phyloP scores from a whole-genome alignment of 768 basidiomycete genomes.

The Calocera viscosa region DNA sequence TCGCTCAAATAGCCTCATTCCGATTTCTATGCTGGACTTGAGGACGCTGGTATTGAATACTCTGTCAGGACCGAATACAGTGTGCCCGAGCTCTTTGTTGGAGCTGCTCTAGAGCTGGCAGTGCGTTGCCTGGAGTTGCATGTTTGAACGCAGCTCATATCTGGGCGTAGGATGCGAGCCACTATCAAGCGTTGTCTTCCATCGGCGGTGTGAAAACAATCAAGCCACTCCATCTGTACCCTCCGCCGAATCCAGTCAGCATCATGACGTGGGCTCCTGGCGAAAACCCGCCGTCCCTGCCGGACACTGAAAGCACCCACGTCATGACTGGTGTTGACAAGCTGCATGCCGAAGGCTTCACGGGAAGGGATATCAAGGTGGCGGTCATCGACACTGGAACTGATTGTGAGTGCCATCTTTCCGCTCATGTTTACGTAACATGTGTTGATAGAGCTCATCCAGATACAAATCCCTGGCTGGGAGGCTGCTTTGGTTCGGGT shows the following conservation, averaged over 20 bases:
- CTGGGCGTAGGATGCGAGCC: constrained; percentile 34
- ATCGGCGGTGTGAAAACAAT: constrained; percentile 46
- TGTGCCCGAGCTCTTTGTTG: constrained; percentile 42
- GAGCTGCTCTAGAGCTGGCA: constrained; percentile 41
- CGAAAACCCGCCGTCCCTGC: constrained; percentile 33
- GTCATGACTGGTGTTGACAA: constrained; percentile 50
- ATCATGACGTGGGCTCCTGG: constrained; percentile 12
- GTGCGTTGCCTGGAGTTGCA: constrained; percentile 24
- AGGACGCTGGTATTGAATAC: constrained; percentile 19
- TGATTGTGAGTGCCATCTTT: constrained; percentile 9
- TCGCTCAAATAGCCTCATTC: constrained; percentile 34
- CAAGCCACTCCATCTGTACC: constrained; percentile 39
- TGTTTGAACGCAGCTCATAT: constrained; percentile 7
- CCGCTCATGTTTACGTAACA: neutral
- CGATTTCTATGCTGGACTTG: constrained; percentile 34
- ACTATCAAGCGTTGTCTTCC: constrained; percentile 28
- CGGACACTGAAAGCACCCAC: constrained; percentile 42
- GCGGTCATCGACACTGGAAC: constrained; percentile 42
- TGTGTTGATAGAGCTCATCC: constrained; percentile 21
- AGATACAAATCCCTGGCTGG: constrained; percentile 44
- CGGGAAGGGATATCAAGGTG: constrained; percentile 54
- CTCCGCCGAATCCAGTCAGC: constrained; percentile 32
- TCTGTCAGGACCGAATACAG: constrained; percentile 32
- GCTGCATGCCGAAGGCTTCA: constrained; percentile 48
- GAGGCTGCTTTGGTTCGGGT: constrained; percentile 44